Base-by-base conservation (phyloP, 23 red algal species). In the Gracilaria vermiculophylla region DNA sequence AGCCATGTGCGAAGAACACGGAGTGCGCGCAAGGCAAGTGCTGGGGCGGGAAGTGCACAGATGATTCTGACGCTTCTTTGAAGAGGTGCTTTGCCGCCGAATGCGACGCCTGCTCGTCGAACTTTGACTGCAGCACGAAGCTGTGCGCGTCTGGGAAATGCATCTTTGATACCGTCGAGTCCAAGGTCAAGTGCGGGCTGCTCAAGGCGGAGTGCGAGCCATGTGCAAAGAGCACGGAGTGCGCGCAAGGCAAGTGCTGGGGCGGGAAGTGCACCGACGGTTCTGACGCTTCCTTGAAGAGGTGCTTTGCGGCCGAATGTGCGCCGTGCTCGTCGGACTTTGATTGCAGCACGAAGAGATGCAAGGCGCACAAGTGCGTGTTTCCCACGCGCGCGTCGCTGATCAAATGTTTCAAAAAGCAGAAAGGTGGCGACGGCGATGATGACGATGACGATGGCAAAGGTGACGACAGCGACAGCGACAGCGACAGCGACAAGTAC, bases 11-110 rank as follows among this genome's bases (percentile, higher is more conserved):
- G 10, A 60, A 39, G 29, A 15, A 79, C 76, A 39, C 12, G 8
- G 76, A 79, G 19, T 79, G 76, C 32, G 32, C 27, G 21, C 76
- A 79, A n/a, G 76, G 76, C 32, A 79, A 79, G 50, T 79, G 76
- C 53, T 54, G 50, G 50, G 76, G 76, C 17, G 32, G 24, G 13
- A 79, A 79, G 28, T 79, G 76, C 35, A 60, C 53, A 9, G 76
- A 79, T 50, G 76, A 50, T 12, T 32, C 41, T 12, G 49, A 79
- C 36, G 50, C 50, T 5, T 79, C 76, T 29, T 31, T 54, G 53
- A 54, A 33, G 49, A 39, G 76, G 21, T 79, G 76, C 53, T 79
- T 79, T 23, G 76, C 67, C 14, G 39, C 67, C 0, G 84, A 88
- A 19, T 88, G 84, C 32, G 69, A n/a, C 11, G 2, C 44, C 17